phyloP scores from a whole-genome alignment of 208 protist genomes.

The Trypanosoma rangeli region DNA sequence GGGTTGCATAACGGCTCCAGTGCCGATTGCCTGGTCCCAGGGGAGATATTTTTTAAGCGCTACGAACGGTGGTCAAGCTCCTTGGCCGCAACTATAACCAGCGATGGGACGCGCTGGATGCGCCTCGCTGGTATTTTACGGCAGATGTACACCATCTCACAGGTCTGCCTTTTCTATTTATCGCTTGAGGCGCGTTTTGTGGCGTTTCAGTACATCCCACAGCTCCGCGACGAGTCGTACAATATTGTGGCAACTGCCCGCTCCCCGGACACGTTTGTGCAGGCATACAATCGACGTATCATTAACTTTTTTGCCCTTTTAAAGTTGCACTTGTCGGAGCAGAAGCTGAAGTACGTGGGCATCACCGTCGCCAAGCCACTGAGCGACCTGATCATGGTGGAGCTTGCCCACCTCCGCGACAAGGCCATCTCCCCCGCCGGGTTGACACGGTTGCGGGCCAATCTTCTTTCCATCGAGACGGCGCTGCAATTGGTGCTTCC shows the following conservation, averaged over 20 bases:
- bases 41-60: constrained; percentile 29
- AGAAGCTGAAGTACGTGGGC: constrained; percentile 73
- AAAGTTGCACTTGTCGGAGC: constrained; percentile 50
- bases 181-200: constrained; percentile 78
- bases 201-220: constrained; percentile 81
- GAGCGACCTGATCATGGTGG: constrained; percentile 73
- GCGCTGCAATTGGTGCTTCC: constrained; percentile 72
- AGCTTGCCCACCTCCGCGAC: constrained; percentile 80
- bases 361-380: constrained; percentile 70
- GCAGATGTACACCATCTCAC: constrained; percentile 72
- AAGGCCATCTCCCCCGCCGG: constrained; percentile 75
- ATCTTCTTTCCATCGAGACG: constrained; percentile 80
- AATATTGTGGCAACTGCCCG: constrained; percentile 58
- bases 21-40: constrained; percentile 59
- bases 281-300: constrained; percentile 75
- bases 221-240: constrained; percentile 87
- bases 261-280: constrained; percentile 81
- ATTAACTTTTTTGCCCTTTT: constrained; percentile 74
- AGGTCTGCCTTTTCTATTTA: constrained; percentile 79
- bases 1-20: constrained; percentile 25
- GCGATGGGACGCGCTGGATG: background rate
- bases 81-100: background rate
- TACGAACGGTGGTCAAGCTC: background rate
- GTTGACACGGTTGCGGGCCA: constrained; percentile 47
- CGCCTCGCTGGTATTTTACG: constrained; percentile 56